A percentile compares a stretch with the other conserved stretches of the same genome.
These are phyloP conservation scores for Pythium sukuiense DNA, from an alignment of 352 stramenopile species.

Conservation along the genomic window DNA sequence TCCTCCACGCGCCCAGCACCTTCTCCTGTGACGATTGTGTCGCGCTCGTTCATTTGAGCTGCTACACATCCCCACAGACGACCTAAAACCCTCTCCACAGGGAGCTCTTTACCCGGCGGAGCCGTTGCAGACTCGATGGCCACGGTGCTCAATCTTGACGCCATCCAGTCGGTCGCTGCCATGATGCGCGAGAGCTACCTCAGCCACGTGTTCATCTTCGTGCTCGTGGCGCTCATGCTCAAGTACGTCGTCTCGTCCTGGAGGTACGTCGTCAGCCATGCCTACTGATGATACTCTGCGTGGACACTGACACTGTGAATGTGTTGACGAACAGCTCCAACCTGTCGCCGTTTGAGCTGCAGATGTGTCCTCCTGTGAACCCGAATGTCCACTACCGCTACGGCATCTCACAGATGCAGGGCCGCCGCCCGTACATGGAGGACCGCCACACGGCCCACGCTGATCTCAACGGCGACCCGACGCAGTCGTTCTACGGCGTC, in stretches of 20 bases:
- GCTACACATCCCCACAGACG: neutral
- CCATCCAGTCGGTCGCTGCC: conserved; percentile 59
- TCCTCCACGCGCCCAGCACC: neutral
- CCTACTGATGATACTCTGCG: neutral
- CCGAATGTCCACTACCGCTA: conserved; percentile 78
- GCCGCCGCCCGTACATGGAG: conserved; percentile 90
- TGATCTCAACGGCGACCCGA: conserved; percentile 76
- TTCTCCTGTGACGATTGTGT: neutral
- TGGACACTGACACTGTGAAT: neutral
- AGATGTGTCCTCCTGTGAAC: conserved; percentile 76
- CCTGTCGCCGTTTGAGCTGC: conserved; percentile 64
- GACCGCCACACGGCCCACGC: conserved; percentile 81
- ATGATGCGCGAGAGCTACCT: conserved; percentile 67
- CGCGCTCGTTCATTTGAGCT: neutral
- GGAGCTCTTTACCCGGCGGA: neutral
- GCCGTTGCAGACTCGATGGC: conserved; percentile 35
- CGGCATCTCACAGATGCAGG: conserved; percentile 80
- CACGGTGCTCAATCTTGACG: conserved; percentile 57
- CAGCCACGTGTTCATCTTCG: conserved; percentile 57
- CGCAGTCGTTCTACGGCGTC: conserved; percentile 90
- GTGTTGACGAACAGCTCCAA: conserved; percentile 23
- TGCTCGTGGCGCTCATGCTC: conserved; percentile 55
- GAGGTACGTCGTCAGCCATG: conserved; percentile 29
- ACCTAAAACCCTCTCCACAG: neutral
- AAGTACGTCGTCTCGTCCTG: conserved; percentile 63